phyloP scores from a whole-genome alignment of 2,329 filamentous ascomycete genomes.

The Pseudogymnoascus sp. region DNA sequence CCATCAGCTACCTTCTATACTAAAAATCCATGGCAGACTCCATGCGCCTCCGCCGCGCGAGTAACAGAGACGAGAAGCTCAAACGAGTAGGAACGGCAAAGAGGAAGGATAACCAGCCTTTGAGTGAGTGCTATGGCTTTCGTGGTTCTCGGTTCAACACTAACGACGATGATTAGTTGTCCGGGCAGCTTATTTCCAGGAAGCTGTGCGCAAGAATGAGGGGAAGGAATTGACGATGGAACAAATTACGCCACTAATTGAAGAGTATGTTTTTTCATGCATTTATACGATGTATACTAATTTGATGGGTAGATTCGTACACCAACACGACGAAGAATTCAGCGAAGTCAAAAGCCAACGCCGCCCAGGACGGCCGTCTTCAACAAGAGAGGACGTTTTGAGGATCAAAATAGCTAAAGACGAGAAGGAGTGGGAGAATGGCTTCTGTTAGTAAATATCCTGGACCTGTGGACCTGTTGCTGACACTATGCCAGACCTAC shows the following conservation, averaged over 20 bases:
- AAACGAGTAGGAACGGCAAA: constrained; percentile 61
- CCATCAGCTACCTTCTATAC: not conserved
- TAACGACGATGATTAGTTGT: constrained; percentile 42
- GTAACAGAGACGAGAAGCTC: constrained; percentile 73
- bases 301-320: constrained; percentile 46
- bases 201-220: constrained; percentile 46
- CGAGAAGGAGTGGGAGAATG: constrained; percentile 70
- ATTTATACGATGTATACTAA: constrained; percentile 10
- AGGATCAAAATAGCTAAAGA: constrained; percentile 62
- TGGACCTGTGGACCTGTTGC: not conserved
- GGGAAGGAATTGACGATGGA: constrained; percentile 42
- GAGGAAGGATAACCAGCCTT: constrained; percentile 64
- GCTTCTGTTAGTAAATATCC: constrained; percentile 57
- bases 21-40: constrained; percentile 45
- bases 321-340: constrained; percentile 64
- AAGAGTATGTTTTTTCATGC: constrained; percentile 40
- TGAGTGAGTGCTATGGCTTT: constrained; percentile 44
- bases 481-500: constrained; percentile 44
- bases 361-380: constrained; percentile 70
- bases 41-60: constrained; percentile 68
- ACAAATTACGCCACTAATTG: constrained; percentile 52
- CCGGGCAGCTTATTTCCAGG: constrained; percentile 63
- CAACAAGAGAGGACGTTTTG: constrained; percentile 66
- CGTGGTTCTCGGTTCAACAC: not conserved
- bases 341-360: constrained; percentile 56